Evolutionary conservation across 2,329 filamentous ascomycete genomes (phyloP), one percentile per base, ranked within the genome.

Genomic region (Zasmidium angulare): DNA sequence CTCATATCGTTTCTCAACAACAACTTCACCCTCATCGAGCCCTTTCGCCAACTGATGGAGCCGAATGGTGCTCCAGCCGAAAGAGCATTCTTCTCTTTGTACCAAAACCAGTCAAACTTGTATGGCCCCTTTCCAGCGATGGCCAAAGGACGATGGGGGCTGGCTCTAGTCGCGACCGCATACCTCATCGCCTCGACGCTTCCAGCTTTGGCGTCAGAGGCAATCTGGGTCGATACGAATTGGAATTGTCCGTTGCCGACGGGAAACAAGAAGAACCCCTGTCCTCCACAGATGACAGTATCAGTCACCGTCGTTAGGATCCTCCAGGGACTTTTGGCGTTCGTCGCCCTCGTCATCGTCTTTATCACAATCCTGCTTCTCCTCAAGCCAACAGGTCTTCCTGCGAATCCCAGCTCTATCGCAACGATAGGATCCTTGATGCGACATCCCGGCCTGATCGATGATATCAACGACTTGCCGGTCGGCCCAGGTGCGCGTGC

Each of bases 21-120:
- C 20, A 56, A 62, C 40, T 53, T 64, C 20, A 55, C 47, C 19
- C 58, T 64, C 19, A 59, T 66, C 43, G 61, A 66, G 12, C 59
- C 63, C 2, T 66, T 66, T 46, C 59, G 63, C n/a, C 59, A 62
- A 49, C 19, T 65, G 26, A 40, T 48, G 19, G 52, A 58, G n/a
- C 26, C 50, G 2, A 50, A 53, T 20, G 63, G 63, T 1, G 63
- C 59, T 1, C 55, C 57, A 11, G 63, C 61, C 23, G 53, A 60
- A 10, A 49, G 53, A 20, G 57, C 61, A 3, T 57, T 66, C 26
- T 64, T 66, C 50, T 56, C 49, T 6, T 66, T 64, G 53, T 66
- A 66, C 43, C 63, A 66, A 21, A 40, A 52, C 12, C 55, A 61
- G n/a, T 58, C 59, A 9, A 56, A 26, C 20, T 46, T 63, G 1